Conservation (phyloP, 352 stramenopile genomes). For the Phytophthora lateralis region DNA sequence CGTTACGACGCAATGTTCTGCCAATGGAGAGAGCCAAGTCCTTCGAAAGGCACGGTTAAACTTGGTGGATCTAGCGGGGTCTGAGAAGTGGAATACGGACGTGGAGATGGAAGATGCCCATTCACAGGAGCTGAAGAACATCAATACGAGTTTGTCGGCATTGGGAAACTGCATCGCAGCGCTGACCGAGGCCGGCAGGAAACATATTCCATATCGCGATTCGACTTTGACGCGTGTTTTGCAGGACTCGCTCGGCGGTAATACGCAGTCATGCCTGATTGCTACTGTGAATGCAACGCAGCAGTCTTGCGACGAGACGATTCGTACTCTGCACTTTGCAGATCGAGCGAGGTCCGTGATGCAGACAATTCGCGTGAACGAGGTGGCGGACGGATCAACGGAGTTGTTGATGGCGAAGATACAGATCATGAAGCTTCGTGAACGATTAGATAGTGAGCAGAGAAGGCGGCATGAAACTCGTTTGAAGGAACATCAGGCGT, state of each 20-base stretch:
- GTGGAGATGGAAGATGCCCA: slow-evolving; percentile 73
- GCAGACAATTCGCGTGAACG: slow-evolving; percentile 75
- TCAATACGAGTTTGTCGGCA: slow-evolving; percentile 91
- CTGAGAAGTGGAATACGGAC: slow-evolving; percentile 86
- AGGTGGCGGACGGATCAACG: slow-evolving; percentile 49
- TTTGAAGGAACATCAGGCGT: slow-evolving; percentile 60
- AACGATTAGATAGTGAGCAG: slow-evolving; percentile 57
- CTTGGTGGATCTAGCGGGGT: slow-evolving; percentile 80
- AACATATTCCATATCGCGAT: slow-evolving; percentile 92
- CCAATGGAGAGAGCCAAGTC: slow-evolving; percentile 45
- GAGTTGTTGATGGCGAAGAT: slow-evolving; percentile 66
- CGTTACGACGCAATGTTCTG: slow-evolving; percentile 47
- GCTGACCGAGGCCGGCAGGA: slow-evolving; percentile 73
- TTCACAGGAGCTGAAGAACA: slow-evolving; percentile 86
- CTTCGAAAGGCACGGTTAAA: slow-evolving; percentile 64
- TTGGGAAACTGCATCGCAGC: slow-evolving; percentile 93
- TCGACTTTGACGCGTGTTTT: slow-evolving; percentile 89
- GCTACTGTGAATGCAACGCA: slow-evolving; percentile 62
- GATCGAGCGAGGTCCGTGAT: slow-evolving; percentile 76
- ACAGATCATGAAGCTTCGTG: slow-evolving; percentile 59
- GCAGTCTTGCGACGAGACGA: slow-evolving; percentile 63
- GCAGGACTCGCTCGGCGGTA: slow-evolving; percentile 82
- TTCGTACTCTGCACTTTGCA: slow-evolving; percentile 81
- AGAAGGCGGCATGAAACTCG: slow-evolving; percentile 50
- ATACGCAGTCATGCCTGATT: slow-evolving; percentile 75